Evolutionary conservation across 192 early-diverging fungal species (phyloP), one percentile per base, ranked within the genome.

Genomic region (Backusella mclennaniae): DNA sequence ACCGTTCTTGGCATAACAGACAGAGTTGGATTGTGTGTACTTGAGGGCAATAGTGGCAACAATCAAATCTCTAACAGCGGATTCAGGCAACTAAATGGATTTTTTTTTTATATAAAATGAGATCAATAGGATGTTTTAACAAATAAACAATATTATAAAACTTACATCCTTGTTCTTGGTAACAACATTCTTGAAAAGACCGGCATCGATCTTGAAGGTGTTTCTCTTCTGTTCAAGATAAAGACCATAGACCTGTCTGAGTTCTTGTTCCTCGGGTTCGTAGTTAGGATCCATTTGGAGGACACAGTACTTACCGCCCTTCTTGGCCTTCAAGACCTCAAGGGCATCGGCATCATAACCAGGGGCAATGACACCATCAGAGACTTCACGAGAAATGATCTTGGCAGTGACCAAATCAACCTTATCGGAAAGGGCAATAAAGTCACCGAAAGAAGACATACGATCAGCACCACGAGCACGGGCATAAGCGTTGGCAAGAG

Each of bases 361-460:
- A 8, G 96, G 98, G 53, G 98, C 97, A 84, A 99, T 97, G 21
- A 99, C 92, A 84, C 98, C 98, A 82, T 99, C 98, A 9, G 94
- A 96, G 12, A 99, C 98, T 76, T 99, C 98, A 70, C 95, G 90
- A 42, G 93, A 94, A 83, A 99, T 98, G 71, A 99, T 93, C 83
- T 92, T 92, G 74, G 98, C 98, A 15, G 98, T 99, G 31, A 90
- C 88, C 77, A 93, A 90, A 85, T 99, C 98, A 76, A 94, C 94
- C 31, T 78, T 89, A 79, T 95, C 93, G 66, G 92, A 94, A 36
- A 99, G 86, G 46, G 97, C 98, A 69, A 98, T 96, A 93, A 96
- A 99, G 86, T 99, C 98, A 80, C 98, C 98, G 74, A 99, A 99
- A 26, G 95, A 97, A 73, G 94, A 96, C 98, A 99, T 99, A 82